Evolutionary conservation across 2,329 filamentous ascomycete genomes (phyloP).

Genomic region (Dothistroma septosporum): DNA sequence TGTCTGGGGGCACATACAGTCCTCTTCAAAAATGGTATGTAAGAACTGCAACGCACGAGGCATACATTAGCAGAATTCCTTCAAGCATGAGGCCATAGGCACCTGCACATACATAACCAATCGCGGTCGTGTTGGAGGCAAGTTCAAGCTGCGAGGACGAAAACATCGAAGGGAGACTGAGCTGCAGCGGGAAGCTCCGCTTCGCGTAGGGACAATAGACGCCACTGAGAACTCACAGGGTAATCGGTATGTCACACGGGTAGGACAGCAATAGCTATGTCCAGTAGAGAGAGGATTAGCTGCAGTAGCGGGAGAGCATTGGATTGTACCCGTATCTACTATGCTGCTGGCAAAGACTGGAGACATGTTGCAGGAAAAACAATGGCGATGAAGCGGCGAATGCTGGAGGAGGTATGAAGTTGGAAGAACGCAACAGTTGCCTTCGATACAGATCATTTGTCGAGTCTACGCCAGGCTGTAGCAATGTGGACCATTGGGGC

Average conservation of each 20-base stretch:
- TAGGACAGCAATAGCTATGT: neutral
- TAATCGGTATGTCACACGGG: neutral
- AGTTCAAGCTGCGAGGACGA: neutral
- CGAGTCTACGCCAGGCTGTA: neutral
- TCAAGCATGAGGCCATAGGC: neutral
- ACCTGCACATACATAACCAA: neutral
- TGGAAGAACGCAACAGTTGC: neutral
- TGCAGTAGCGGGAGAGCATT: neutral
- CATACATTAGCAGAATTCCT: neutral
- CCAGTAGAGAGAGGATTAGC: too few relatives aligned
- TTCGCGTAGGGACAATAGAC: neutral
- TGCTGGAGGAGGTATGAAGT: neutral
- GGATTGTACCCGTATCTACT: neutral
- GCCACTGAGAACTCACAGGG: neutral
- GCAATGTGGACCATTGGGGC: neutral
- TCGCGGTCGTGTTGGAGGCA: neutral
- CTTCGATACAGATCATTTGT: neutral
- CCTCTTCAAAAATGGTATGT: neutral
- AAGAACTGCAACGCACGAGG: neutral
- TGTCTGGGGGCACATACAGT: neutral
- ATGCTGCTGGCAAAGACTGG: neutral
- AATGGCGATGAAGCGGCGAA: neutral
- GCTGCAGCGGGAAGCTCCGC: neutral
- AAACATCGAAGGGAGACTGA: neutral
- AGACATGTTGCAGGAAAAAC: neutral